Conservation (phyloP, 2,329 filamentous ascomycete species). For the Chaetomium olivaceum region DNA sequence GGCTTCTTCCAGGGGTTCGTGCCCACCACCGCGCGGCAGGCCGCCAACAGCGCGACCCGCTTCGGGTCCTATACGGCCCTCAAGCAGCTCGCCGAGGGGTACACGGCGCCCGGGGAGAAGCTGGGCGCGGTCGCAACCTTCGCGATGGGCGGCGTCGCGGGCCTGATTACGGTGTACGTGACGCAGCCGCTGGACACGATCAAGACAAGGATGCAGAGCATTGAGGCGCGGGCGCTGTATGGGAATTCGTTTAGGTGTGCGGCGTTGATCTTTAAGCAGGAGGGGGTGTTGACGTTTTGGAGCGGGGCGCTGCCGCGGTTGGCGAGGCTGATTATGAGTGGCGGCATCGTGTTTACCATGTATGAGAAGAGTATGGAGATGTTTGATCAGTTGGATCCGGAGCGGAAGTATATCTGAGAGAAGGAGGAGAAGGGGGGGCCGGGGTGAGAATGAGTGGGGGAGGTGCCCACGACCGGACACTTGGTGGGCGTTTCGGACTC, state of each 20-base stretch:
- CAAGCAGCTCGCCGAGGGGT: slow-evolving; percentile 87
- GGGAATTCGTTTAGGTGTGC: slow-evolving; percentile 87
- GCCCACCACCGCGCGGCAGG: slow-evolving; percentile 90
- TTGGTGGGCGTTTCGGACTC: not conserved
- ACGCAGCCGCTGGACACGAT: slow-evolving; percentile 82
- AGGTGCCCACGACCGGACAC: not conserved
- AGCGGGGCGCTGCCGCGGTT: slow-evolving; percentile 86
- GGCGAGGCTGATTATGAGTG: slow-evolving; percentile 82
- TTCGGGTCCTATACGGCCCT: slow-evolving; percentile 90
- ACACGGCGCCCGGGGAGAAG: slow-evolving; percentile 93
- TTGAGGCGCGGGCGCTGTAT: slow-evolving; percentile 78
- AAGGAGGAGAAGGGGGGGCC: not conserved
- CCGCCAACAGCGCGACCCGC: slow-evolving; percentile 87
- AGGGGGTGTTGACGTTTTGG: slow-evolving; percentile 90
- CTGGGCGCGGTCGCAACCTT: slow-evolving; percentile 86
- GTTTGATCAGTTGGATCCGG: slow-evolving; percentile 77
- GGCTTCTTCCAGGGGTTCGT: slow-evolving; percentile 98
- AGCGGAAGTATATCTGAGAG: slow-evolving; percentile 73
- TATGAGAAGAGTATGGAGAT: slow-evolving; percentile 96
- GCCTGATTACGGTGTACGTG: slow-evolving; percentile 83
- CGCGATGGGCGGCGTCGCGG: slow-evolving; percentile 83
- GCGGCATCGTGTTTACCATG: slow-evolving; percentile 97
- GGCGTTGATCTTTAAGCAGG: slow-evolving; percentile 78
- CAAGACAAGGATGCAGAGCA: slow-evolving; percentile 97
- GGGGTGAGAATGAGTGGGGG: not conserved